Conservation (phyloP, 2,329 filamentous ascomycete genomes). For the Ophiostoma populinum region DNA sequence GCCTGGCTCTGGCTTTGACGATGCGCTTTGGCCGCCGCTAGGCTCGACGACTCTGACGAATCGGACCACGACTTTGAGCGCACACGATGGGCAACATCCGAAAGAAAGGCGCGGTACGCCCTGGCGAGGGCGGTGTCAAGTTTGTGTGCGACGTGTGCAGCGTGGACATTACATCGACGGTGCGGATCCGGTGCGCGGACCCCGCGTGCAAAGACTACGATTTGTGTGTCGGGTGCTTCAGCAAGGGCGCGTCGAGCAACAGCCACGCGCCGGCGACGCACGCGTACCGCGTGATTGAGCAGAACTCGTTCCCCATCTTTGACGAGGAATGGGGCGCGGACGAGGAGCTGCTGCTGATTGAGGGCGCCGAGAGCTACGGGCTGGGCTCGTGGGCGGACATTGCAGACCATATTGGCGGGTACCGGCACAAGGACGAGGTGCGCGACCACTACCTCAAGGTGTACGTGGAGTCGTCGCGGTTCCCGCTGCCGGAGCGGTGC, state of each 20-base stretch:
- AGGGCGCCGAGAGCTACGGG: constrained; percentile 91
- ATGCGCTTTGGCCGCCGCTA: too few species aligned
- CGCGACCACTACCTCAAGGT: constrained; percentile 82
- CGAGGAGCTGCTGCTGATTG: constrained; percentile 81
- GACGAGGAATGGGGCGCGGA: constrained; percentile 91
- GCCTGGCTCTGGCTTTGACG: too few species aligned
- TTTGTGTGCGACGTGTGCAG: constrained; percentile 97
- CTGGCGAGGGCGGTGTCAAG: constrained; percentile 77
- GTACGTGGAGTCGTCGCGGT: constrained; percentile 67
- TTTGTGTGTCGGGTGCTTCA: constrained; percentile 89
- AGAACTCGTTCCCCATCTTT: constrained; percentile 96
- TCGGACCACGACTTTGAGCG: neutral
- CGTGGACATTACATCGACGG: constrained; percentile 90
- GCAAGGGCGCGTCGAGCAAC: constrained; percentile 61
- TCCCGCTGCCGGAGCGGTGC: constrained; percentile 75
- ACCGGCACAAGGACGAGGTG: constrained; percentile 86
- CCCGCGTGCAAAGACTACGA: constrained; percentile 81
- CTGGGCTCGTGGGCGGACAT: constrained; percentile 96
- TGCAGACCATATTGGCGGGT: constrained; percentile 93
- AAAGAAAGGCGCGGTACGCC: constrained; percentile 78
- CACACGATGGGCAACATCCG: constrained; percentile 73
- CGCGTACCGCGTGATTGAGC: constrained; percentile 85
- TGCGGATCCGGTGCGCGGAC: constrained; percentile 79
- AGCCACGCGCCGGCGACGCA: constrained; percentile 78
- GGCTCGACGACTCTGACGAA: too few species aligned